Evolutionary conservation across 768 basidiomycete genomes (phyloP).

Genomic region (Kwoniella bestiolae): DNA sequence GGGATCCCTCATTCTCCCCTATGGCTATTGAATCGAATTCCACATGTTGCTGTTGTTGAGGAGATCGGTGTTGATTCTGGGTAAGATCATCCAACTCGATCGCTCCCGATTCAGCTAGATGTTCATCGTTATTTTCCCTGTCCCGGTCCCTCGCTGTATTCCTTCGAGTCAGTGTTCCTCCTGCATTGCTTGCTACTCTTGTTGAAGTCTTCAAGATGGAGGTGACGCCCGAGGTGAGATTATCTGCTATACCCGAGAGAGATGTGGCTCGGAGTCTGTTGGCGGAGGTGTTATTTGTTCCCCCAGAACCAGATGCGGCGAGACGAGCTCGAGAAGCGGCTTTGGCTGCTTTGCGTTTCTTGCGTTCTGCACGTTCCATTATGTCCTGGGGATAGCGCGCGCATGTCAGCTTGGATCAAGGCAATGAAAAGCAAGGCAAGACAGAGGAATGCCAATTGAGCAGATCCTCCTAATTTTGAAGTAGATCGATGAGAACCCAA

Average conservation of each 20-base stretch:
- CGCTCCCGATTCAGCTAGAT: constrained; percentile 19
- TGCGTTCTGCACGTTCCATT: constrained; percentile 47
- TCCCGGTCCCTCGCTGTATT: constrained; percentile 17
- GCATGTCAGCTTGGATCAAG: too few relatives aligned
- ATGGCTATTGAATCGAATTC: constrained; percentile 19
- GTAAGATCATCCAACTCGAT: constrained; percentile 19
- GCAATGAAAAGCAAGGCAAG: too few relatives aligned
- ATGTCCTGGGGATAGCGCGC: constrained; percentile 42
- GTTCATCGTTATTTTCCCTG: constrained; percentile 33
- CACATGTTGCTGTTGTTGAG: constrained; percentile 17
- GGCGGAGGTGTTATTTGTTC: background rate
- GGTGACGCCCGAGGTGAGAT: constrained; percentile 40
- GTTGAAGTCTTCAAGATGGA: constrained; percentile 37
- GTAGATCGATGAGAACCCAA: background rate
- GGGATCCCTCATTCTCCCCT: constrained; percentile 6
- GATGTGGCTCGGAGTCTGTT: constrained; percentile 19
- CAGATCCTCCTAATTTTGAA: too few relatives aligned
- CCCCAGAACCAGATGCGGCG: constrained; percentile 8
- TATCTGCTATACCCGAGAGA: constrained; percentile 30
- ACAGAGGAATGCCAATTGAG: too few relatives aligned
- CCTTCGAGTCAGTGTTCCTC: constrained; percentile 27
- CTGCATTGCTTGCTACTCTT: constrained; percentile 15
- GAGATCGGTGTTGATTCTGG: background rate
- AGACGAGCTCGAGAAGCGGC: constrained; percentile 35
- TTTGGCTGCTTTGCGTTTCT: constrained; percentile 48